phyloP scores from a whole-genome alignment of 106 monocot species.

The Triglochin maritima region DNA sequence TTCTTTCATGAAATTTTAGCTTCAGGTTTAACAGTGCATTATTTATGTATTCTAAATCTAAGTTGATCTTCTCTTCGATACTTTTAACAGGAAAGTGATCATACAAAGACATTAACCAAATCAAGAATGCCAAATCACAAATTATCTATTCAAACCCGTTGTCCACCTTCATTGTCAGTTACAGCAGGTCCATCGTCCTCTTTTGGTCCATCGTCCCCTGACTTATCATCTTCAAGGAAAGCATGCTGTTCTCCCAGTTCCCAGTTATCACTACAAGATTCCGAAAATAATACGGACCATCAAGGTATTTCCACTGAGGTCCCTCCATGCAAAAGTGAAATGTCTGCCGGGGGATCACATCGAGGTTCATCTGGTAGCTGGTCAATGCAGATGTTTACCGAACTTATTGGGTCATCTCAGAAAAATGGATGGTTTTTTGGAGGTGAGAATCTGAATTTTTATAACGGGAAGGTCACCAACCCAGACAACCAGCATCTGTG shows the following conservation, averaged over 20 bases:
- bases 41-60: neutral
- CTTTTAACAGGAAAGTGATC: constrained; percentile 31
- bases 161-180: constrained; percentile 6
- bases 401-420: constrained; percentile 66
- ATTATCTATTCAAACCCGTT: constrained; percentile 13
- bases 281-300: constrained; percentile 18
- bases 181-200: constrained; percentile 42
- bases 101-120: neutral
- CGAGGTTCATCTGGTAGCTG: constrained; percentile 58
- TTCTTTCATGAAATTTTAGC: neutral
- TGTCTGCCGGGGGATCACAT: constrained; percentile 22
- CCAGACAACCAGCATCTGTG: constrained; percentile 7
- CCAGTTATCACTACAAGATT: constrained; percentile 38
- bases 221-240: constrained; percentile 32
- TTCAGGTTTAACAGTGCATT: neutral
- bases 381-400: constrained; percentile 86
- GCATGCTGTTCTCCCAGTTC: constrained; percentile 30
- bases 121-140: constrained; percentile 18
- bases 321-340: constrained; percentile 36
- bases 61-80: constrained; percentile 1
- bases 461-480: constrained; percentile 13
- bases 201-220: constrained; percentile 13
- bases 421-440: constrained; percentile 60
- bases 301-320: constrained; percentile 34
- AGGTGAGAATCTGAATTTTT: constrained; percentile 26